Evolutionary conservation across 2,329 filamentous ascomycete species (phyloP).

Genomic region (Fulvia fulva): DNA sequence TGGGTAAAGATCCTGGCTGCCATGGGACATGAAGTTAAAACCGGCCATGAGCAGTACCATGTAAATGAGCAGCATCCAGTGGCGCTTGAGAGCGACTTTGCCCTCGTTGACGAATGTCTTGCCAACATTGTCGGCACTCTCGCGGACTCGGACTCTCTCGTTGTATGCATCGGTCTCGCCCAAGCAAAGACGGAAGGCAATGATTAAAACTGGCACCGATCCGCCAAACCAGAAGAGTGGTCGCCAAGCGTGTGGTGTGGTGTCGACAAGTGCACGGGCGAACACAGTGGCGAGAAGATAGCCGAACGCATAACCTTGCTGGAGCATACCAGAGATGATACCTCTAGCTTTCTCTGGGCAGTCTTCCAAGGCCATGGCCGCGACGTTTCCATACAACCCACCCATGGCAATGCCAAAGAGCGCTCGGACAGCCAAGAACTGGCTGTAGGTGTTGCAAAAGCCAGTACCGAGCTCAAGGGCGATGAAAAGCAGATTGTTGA

Average conservation of each 20-base stretch:
- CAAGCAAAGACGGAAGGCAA: constrained; percentile 70
- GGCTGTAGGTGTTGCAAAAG: constrained; percentile 55
- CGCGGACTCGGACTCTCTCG: constrained; percentile 62
- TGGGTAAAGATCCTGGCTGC: constrained; percentile 63
- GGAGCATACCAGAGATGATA: constrained; percentile 58
- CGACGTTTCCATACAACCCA: constrained; percentile 58
- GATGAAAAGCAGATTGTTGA: constrained; percentile 60
- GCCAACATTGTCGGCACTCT: constrained; percentile 56
- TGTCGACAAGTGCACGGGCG: constrained; percentile 62
- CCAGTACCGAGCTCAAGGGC: constrained; percentile 58
- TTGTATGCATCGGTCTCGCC: constrained; percentile 74
- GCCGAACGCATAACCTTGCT: constrained; percentile 62
- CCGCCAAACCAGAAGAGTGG: constrained; percentile 89
- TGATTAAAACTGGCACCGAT: constrained; percentile 73
- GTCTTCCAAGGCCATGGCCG: constrained; percentile 60
- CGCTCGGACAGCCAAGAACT: constrained; percentile 57
- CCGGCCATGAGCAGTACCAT: constrained; percentile 83
- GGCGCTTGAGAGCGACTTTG: constrained; percentile 69
- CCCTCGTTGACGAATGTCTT: constrained; percentile 71
- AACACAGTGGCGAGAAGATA: constrained; percentile 52
- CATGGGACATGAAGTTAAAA: constrained; percentile 89
- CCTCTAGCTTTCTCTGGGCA: constrained; percentile 57
- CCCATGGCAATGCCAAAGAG: constrained; percentile 64
- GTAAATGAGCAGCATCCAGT: constrained; percentile 78
- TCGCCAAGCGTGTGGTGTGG: constrained; percentile 75